Percentiles rank a stretch among this genome's conserved stretches.
Evolutionary conservation across 2,329 filamentous ascomycete species (phyloP).

Genomic region (Colletotrichum agaves): DNA sequence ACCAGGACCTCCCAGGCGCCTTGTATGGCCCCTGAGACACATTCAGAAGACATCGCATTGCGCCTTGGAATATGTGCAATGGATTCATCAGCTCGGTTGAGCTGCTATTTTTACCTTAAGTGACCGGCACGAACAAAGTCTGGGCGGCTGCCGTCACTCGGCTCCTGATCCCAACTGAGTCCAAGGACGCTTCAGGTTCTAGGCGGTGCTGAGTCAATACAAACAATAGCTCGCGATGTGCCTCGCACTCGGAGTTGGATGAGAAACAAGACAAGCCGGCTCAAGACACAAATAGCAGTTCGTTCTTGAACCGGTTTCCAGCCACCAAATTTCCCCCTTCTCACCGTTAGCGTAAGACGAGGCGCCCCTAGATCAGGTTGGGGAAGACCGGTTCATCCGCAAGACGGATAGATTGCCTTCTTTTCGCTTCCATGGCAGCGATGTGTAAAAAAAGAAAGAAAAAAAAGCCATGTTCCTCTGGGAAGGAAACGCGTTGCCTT

Average conservation of each 20-base stretch:
- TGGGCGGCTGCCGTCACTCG: background rate
- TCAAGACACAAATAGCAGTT: background rate
- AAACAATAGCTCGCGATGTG: background rate
- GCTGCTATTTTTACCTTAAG: too few relatives aligned
- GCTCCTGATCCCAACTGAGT: background rate
- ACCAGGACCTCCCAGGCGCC: too few relatives aligned
- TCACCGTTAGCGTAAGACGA: background rate
- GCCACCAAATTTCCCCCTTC: constrained; percentile 23
- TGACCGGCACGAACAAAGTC: background rate
- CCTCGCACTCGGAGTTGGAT: background rate
- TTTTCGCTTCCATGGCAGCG: too few relatives aligned
- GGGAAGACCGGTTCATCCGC: background rate
- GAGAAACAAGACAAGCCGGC: background rate
- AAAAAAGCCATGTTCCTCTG: too few relatives aligned
- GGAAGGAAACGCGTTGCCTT: background rate
- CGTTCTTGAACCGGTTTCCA: background rate
- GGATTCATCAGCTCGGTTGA: too few relatives aligned
- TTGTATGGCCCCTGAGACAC: too few relatives aligned
- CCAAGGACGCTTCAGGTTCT: background rate
- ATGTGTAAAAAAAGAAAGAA: too few relatives aligned
- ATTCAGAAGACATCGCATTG: too few relatives aligned
- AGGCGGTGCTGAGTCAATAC: background rate
- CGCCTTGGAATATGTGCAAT: too few relatives aligned
- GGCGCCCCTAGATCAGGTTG: background rate
- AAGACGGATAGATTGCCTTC: background rate